Evolutionary conservation across 129 eudicot genomes (phyloP), one percentile per base, ranked within the genome.

Genomic region (Chrysanthemum seticuspe): DNA sequence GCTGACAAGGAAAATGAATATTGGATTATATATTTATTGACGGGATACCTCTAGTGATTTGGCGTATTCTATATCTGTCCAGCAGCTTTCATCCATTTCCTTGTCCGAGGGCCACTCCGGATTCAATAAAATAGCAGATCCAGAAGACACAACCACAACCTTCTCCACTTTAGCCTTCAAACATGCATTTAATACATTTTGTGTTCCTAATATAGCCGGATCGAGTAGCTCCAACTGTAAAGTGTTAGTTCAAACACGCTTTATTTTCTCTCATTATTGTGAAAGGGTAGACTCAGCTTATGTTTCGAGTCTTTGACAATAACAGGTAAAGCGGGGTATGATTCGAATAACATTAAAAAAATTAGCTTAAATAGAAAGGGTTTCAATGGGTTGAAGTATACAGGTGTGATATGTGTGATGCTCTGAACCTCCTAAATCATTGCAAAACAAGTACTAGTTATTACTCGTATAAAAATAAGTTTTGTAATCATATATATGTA

Each of bases 171-270:
- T 61, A 47, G 80, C 75, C 68, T 77, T 67, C 48, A 62, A 16
- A 75, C 85, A 81, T 12, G 88, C 85, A 2, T 84, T 81, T 31
- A 84, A 52, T 71, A 81, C 85, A 55, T 85, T 85, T 50, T 13
- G 73, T 47, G 85, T 84, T 67, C 85, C 88, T 44, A 56, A 16
- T 78, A 81, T 66, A 48, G 83, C 83, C 15, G 83, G 88, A 66
- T 77, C 83, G 11, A 81, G 60, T 47, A 80, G 19, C 50, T 80
- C 78, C 51, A n/a, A 80, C 83, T 80, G 80, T 40, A 15, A 50
- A 66, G 18, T 14, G 34, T 48, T 19, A 13, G 66, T 27, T 53
- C 47, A 40, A 7, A 40, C 47, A 40, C 10, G 1, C 1, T 36
- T 40, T 40, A 40, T 40, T 40, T 7, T 40, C 47, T 40, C 10